Evolutionary conservation across 352 stramenopile genomes (phyloP).

Genomic region (Phytophthora parvispora): DNA sequence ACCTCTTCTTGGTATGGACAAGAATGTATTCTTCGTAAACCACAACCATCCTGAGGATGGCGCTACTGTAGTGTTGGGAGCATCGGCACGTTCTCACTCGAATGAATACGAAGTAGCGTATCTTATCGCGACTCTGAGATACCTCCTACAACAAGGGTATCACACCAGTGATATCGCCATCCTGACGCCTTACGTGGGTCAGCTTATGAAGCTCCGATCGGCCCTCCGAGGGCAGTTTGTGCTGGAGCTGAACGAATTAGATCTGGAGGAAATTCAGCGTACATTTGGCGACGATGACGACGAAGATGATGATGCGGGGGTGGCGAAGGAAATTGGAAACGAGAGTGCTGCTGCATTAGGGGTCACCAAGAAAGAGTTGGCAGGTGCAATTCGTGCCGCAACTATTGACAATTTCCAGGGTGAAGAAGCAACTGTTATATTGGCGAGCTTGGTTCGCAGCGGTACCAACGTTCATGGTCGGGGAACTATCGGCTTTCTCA

Average conservation of each 20-base stretch:
- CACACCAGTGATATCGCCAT: constrained; percentile 69
- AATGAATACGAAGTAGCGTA: constrained; percentile 79
- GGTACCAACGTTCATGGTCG: constrained; percentile 41
- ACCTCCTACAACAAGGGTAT: constrained; percentile 82
- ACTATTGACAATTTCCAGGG: constrained; percentile 86
- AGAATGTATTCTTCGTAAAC: constrained; percentile 82
- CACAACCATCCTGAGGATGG: constrained; percentile 61
- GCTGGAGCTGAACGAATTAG: constrained; percentile 48
- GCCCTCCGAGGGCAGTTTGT: constrained; percentile 50
- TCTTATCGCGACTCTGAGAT: constrained; percentile 73
- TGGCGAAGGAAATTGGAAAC: constrained; percentile 1
- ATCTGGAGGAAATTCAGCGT: constrained; percentile 57
- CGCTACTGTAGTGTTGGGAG: constrained; percentile 20
- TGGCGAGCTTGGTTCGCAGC: constrained; percentile 75
- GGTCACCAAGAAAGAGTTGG: constrained; percentile 39
- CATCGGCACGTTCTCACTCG: constrained; percentile 54
- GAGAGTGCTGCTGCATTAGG: constrained; percentile 16
- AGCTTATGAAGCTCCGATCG: constrained; percentile 71
- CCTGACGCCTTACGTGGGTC: constrained; percentile 87
- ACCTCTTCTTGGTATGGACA: constrained; percentile 55
- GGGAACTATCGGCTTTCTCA: constrained; percentile 80
- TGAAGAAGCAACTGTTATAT: constrained; percentile 76
- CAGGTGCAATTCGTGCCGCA: constrained; percentile 47
- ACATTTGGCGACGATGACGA: constrained; percentile 43
- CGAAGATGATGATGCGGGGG: constrained; percentile 30